Conservation (phyloP, 1,284 basidiomycete species). For the Ceratobasidium sp. region DNA sequence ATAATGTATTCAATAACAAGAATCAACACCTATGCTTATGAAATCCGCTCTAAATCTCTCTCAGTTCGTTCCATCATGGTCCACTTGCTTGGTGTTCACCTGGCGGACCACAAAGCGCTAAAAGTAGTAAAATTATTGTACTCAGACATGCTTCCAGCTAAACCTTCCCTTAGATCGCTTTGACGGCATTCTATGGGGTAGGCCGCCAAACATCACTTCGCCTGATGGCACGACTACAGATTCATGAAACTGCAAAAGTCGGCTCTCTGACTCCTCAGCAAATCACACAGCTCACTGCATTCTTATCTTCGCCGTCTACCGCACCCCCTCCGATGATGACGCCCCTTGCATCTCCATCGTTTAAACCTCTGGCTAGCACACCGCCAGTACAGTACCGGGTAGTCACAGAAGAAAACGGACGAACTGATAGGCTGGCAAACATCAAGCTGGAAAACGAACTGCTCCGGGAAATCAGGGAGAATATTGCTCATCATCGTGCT, state of each 20-base stretch:
- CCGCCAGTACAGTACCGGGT: conserved; percentile 43
- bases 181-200: conserved; percentile 86
- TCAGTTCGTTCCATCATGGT: conserved; percentile 16
- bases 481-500: conserved; percentile 87
- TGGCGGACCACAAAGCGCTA: conserved; percentile 42
- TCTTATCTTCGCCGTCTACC: conserved; percentile 83
- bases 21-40: neutral
- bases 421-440: conserved; percentile 66
- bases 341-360: conserved; percentile 64
- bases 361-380: conserved; percentile 40
- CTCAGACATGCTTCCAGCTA: neutral
- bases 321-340: conserved; percentile 65
- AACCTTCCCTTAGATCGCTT: conserved; percentile 66
- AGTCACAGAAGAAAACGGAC: conserved; percentile 30
- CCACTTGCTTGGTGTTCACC: conserved; percentile 38
- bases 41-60: neutral
- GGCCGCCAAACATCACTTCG: conserved; percentile 75
- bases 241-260: conserved; percentile 82
- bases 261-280: conserved; percentile 79
- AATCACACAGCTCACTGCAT: conserved; percentile 83
- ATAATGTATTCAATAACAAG: conserved; percentile 14
- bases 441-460: conserved; percentile 86
- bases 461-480: conserved; percentile 78
- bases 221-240: conserved; percentile 86
- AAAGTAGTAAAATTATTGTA: conserved; percentile 14